Evolutionary conservation across 345 rosid species (phyloP).

Genomic region (Dipteronia sinensis): DNA sequence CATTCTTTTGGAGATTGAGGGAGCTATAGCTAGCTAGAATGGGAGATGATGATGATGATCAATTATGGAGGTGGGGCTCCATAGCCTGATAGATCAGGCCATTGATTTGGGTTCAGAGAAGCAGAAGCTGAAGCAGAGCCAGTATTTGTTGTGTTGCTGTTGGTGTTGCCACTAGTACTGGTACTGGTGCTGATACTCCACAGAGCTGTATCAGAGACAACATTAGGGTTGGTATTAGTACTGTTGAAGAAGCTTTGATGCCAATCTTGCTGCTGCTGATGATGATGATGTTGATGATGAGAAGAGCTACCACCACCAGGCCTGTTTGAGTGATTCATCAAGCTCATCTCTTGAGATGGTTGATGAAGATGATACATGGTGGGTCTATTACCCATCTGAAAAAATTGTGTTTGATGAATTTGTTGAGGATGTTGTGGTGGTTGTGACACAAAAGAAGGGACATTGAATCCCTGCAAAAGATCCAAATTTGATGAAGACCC

Average conservation of each 20-base stretch:
- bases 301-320: background rate
- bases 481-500: slow-evolving; percentile 34
- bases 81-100: slow-evolving; percentile 38
- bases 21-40: background rate
- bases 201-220: slow-evolving; percentile 28
- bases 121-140: slow-evolving; percentile 14
- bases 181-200: slow-evolving; percentile 37
- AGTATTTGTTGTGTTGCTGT: slow-evolving; percentile 10
- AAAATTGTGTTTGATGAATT: slow-evolving; percentile 32
- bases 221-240: slow-evolving; percentile 19
- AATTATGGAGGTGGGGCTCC: slow-evolving; percentile 31
- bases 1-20: slow-evolving; percentile 3
- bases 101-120: slow-evolving; percentile 41
- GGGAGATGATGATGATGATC: background rate
- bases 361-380: slow-evolving; percentile 20
- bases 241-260: slow-evolving; percentile 29
- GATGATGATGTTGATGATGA: slow-evolving; percentile 17
- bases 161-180: slow-evolving; percentile 13
- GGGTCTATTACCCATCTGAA: slow-evolving; percentile 22
- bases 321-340: slow-evolving; percentile 25
- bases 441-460: slow-evolving; percentile 29
- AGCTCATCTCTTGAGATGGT: slow-evolving; percentile 21
- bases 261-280: slow-evolving; percentile 32
- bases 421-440: slow-evolving; percentile 26
- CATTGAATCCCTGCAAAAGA: slow-evolving; percentile 35